Conservation (phyloP, 2,329 filamentous ascomycete genomes). For the Aspergillus neotritici region DNA sequence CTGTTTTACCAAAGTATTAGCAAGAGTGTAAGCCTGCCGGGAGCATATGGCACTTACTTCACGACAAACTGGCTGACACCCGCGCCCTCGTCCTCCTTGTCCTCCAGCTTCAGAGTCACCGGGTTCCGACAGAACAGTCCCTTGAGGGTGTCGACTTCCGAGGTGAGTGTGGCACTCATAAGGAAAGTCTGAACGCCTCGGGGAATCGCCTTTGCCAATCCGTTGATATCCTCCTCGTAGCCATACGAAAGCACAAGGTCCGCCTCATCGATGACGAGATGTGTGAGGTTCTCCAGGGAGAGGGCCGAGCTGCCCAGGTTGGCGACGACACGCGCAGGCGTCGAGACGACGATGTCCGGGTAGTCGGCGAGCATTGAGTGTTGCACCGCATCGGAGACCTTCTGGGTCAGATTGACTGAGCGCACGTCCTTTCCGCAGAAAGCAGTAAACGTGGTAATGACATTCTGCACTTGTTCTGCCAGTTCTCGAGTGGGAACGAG, state of each 20-base stretch:
- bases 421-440: slow-evolving; percentile 83
- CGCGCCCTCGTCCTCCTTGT: slow-evolving; percentile 69
- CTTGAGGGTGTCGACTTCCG: slow-evolving; percentile 80
- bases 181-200: slow-evolving; percentile 84
- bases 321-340: slow-evolving; percentile 74
- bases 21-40: slow-evolving; percentile 6
- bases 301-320: slow-evolving; percentile 70
- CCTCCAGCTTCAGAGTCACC: slow-evolving; percentile 72
- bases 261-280: slow-evolving; percentile 88
- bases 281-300: slow-evolving; percentile 63
- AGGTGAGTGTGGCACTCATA: slow-evolving; percentile 87
- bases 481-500: slow-evolving; percentile 93
- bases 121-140: slow-evolving; percentile 79
- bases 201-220: slow-evolving; percentile 69
- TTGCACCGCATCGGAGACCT: slow-evolving; percentile 83
- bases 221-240: slow-evolving; percentile 83
- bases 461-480: slow-evolving; percentile 80
- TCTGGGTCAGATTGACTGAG: slow-evolving; percentile 80
- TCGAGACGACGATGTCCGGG: slow-evolving; percentile 86
- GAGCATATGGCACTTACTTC: slow-evolving; percentile 47
- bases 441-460: slow-evolving; percentile 67
- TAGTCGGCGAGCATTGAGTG: slow-evolving; percentile 76
- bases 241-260: slow-evolving; percentile 91
- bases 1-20: slow-evolving; percentile 33
- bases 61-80: slow-evolving; percentile 83